Conservation (phyloP, 2,329 filamentous ascomycete genomes). For the Geosmithia flava region DNA sequence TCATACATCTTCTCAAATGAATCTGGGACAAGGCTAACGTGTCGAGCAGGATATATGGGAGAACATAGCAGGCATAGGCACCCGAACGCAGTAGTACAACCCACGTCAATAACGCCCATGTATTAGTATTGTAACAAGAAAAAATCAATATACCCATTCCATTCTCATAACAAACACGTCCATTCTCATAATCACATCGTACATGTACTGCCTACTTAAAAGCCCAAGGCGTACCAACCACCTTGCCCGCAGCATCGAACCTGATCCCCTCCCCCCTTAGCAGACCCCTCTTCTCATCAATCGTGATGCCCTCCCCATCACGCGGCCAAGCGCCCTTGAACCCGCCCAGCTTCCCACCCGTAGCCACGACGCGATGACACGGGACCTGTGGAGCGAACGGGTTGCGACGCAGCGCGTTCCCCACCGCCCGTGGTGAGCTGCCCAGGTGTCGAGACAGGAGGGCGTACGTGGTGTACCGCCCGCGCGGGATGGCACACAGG, state of each 20-base stretch:
- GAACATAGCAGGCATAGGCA: background rate
- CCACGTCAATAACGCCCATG: too few relatives aligned
- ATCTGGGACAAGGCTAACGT: too few relatives aligned
- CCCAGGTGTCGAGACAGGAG: conserved; percentile 53
- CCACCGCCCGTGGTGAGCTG: conserved; percentile 65
- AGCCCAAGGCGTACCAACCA: conserved; percentile 44
- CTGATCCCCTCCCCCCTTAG: conserved; percentile 51
- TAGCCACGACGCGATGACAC: conserved; percentile 70
- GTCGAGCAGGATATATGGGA: background rate
- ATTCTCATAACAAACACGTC: background rate
- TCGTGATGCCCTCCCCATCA: conserved; percentile 47
- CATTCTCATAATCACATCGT: background rate
- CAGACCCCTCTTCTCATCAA: conserved; percentile 51
- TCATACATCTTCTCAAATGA: background rate
- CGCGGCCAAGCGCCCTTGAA: conserved; percentile 57
- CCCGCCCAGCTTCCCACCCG: conserved; percentile 57
- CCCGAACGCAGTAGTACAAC: background rate
- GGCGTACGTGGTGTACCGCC: conserved; percentile 67
- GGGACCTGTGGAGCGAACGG: conserved; percentile 75
- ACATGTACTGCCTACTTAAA: background rate
- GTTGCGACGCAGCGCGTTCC: conserved; percentile 65
- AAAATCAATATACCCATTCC: background rate
- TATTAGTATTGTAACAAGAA: background rate
- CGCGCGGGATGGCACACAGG: conserved; percentile 65
- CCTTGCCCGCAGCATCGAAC: conserved; percentile 46